A percentile compares a stretch with the other conserved stretches of the same genome.
Conservation (phyloP, 257 asterid genomes). For the Solanum virginianum region DNA sequence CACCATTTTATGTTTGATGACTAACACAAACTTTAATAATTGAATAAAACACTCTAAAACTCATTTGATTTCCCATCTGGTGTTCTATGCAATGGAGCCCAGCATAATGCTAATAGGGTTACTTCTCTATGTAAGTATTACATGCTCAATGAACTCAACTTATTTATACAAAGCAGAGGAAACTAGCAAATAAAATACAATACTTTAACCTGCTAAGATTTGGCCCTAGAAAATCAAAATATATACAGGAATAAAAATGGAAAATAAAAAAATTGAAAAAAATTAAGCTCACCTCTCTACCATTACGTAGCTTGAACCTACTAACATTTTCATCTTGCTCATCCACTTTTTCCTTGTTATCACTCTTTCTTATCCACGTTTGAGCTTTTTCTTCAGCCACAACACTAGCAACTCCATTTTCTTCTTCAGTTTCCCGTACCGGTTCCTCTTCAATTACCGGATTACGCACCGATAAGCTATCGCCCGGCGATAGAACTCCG, state of each 20-base stretch:
- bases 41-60: background rate
- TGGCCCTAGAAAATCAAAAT: background rate
- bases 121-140: background rate
- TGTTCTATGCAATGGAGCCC: background rate
- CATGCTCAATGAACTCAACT: background rate
- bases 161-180: background rate
- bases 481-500: constrained; percentile 50
- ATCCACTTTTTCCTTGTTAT: constrained; percentile 7
- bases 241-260: background rate
- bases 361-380: constrained; percentile 11
- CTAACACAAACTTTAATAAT: background rate
- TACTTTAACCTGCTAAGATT: background rate
- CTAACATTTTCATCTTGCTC: constrained; percentile 20
- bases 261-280: background rate
- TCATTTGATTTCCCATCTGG: background rate
- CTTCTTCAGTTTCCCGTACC: constrained; percentile 1
- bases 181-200: background rate
- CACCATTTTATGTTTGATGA: background rate
- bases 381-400: constrained; percentile 19
- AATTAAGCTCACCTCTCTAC: constrained; percentile 55
- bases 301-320: constrained; percentile 60
- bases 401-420: constrained; percentile 11
- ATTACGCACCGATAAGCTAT: constrained; percentile 33
- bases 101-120: background rate
- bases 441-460: constrained; percentile 21